Base-by-base conservation (phyloP, 2,329 filamentous ascomycete species). In the Pseudocercospora vitis region DNA sequence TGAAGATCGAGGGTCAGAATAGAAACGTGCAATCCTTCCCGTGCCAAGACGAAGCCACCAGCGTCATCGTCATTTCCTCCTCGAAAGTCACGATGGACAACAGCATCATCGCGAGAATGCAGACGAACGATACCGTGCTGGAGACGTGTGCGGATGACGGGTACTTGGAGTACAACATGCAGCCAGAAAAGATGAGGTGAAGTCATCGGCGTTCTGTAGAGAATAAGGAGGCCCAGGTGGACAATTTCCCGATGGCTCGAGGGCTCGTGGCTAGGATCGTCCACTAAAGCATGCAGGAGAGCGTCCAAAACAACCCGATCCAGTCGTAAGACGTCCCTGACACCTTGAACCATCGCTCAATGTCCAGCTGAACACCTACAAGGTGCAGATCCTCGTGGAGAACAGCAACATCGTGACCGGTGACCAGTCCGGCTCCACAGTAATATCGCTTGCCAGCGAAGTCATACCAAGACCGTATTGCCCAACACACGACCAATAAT, bases 371-470 rank as follows among this genome's bases (percentile, higher is more conserved):
- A 14, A 37, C 33, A 19, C 2, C 33, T 19, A 37, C 16, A 37
- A 4, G 2, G 19, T 14, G 37, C 37, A 42, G 37, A 42, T 42
- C 37, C 21, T 42, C 37, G 24, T 42, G 19, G 37, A 42, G 18
- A n/a, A 42, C n/a, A 42, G 14, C 19, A 42, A 11, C 37, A 42
- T 24, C 37, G 37, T 42, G 37, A 42, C 37, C 37, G 19, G 37
- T 42, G 37, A 42, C 37, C 37, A n/a, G 11, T 11, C 26, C 37
- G 37, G 37, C 37, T 42, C 37, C 37, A 42, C 37, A 26, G 37
- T 42, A 26, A 42, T 21, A 42, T 42, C 37, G 37, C 19, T 24
- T 42, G 37, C 37, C 37, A 42, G 37, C 37, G 37, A 18, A 42
- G 37, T 21, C n/a, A 42, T 24, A 42, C 37, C 37, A 42, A 42